These are phyloP conservation scores for Tephrocybe sp. DNA, from an alignment of 768 basidiomycete genomes.

Conservation along the genomic window DNA sequence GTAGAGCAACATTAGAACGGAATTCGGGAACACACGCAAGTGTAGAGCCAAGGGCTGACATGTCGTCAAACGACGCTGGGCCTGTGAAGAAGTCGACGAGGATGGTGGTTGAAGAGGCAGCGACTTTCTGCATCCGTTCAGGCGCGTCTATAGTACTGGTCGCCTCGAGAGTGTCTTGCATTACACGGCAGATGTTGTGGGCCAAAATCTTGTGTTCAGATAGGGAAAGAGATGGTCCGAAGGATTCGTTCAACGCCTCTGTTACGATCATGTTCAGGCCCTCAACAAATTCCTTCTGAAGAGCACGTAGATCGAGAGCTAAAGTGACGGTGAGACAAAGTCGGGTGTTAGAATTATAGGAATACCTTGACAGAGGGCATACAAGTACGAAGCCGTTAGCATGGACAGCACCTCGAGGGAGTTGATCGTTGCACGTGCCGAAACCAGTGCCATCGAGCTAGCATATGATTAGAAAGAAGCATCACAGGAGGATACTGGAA, in stretches of 20 bases:
- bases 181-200: conserved; percentile 36
- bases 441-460: conserved; percentile 83
- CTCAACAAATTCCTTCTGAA: conserved; percentile 64
- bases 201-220: conserved; percentile 32
- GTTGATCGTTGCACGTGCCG: conserved; percentile 76
- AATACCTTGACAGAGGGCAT: conserved; percentile 64
- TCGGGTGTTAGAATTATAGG: background rate
- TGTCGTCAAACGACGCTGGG: conserved; percentile 30
- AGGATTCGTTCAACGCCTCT: conserved; percentile 49
- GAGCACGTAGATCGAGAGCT: conserved; percentile 81
- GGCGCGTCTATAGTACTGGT: conserved; percentile 73
- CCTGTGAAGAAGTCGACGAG: conserved; percentile 65
- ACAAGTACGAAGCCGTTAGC: conserved; percentile 74
- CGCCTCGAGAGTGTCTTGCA: conserved; percentile 57
- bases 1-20: conserved; percentile 52
- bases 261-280: conserved; percentile 46
- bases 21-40: conserved; percentile 49
- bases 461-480: conserved; percentile 8
- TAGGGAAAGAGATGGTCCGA: conserved; percentile 38
- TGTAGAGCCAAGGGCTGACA: conserved; percentile 26
- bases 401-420: conserved; percentile 79
- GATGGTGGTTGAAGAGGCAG: conserved; percentile 56
- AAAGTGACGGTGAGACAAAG: background rate
- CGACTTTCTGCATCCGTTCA: conserved; percentile 71
- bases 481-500: conserved; percentile 7